These are phyloP conservation scores for Chaetomium olivaceum DNA, from an alignment of 2,329 filamentous ascomycete genomes.

Conservation along the genomic window DNA sequence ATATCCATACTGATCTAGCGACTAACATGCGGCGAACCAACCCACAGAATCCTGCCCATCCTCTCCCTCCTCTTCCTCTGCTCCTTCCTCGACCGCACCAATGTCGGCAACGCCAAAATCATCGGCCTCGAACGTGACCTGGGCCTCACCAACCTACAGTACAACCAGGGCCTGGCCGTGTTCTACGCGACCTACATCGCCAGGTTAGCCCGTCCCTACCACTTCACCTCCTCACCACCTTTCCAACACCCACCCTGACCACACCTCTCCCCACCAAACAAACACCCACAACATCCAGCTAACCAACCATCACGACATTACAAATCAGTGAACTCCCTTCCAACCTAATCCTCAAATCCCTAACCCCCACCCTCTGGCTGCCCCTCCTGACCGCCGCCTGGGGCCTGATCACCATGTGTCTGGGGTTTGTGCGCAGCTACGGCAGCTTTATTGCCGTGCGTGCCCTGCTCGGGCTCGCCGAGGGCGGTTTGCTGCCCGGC, in stretches of 20 bases:
- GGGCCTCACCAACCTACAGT: constrained; percentile 60
- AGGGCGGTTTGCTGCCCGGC: constrained; percentile 66
- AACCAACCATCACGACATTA: too few relatives aligned
- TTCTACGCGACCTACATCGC: constrained; percentile 67
- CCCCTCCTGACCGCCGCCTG: constrained; percentile 57
- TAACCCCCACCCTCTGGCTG: constrained; percentile 62
- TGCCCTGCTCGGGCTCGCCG: constrained; percentile 61
- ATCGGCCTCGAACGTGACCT: constrained; percentile 61
- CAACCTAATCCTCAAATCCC: constrained; percentile 63
- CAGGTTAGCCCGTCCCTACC: constrained; percentile 3
- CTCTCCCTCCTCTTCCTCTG: constrained; percentile 66
- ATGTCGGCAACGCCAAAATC: constrained; percentile 70
- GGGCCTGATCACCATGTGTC: constrained; percentile 60
- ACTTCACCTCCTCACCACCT: too few relatives aligned
- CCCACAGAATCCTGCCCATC: constrained; percentile 36
- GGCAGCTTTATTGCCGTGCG: constrained; percentile 62
- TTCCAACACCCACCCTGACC: too few relatives aligned
- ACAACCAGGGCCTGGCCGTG: constrained; percentile 56
- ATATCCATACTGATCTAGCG: neutral
- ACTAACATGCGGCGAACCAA: neutral
- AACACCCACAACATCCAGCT: neutral
- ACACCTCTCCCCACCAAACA: neutral
- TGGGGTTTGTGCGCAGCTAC: constrained; percentile 55
- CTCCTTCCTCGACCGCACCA: constrained; percentile 68
- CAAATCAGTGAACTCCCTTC: constrained; percentile 66